phyloP scores from a whole-genome alignment of 2,329 filamentous ascomycete genomes.

The Trichoderma atroviride region DNA sequence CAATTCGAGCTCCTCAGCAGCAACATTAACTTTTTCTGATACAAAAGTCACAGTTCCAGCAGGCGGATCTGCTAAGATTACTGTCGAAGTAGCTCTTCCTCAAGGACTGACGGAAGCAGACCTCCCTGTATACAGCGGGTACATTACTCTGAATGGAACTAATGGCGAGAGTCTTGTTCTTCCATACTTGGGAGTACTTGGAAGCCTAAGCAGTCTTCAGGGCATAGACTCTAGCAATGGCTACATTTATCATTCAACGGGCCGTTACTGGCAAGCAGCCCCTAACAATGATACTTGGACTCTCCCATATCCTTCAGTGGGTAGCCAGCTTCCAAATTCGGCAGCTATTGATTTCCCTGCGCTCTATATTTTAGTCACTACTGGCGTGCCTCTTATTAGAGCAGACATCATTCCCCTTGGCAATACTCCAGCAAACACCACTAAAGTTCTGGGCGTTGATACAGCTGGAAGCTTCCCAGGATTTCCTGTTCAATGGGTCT shows the following conservation, averaged over 20 bases:
- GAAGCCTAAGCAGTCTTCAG: slow-evolving; percentile 17
- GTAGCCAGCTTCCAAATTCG: not conserved
- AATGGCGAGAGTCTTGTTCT: slow-evolving; percentile 44
- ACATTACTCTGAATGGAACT: slow-evolving; percentile 45
- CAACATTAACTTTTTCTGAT: slow-evolving; percentile 47
- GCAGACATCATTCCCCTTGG: slow-evolving; percentile 14
- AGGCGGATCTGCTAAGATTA: slow-evolving; percentile 47
- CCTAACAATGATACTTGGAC: slow-evolving; percentile 17
- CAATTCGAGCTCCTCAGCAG: slow-evolving; percentile 46
- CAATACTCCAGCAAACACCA: not conserved
- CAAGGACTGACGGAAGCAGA: slow-evolving; percentile 36
- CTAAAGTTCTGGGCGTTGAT: slow-evolving; percentile 1
- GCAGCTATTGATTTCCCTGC: slow-evolving; percentile 8
- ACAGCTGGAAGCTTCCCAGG: not conserved
- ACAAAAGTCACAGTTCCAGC: slow-evolving; percentile 48
- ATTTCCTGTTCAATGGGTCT: not conserved
- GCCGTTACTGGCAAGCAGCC: not conserved
- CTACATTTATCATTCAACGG: slow-evolving; percentile 4
- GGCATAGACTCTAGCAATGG: not conserved
- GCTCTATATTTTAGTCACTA: not conserved
- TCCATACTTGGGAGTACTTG: slow-evolving; percentile 46
- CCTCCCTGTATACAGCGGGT: slow-evolving; percentile 48
- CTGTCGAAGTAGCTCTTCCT: slow-evolving; percentile 49
- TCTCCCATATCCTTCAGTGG: slow-evolving; percentile 8
- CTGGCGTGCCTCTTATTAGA: slow-evolving; percentile 2